Evolutionary conservation across 768 basidiomycete species (phyloP).

Genomic region (Tricholomella constricta): DNA sequence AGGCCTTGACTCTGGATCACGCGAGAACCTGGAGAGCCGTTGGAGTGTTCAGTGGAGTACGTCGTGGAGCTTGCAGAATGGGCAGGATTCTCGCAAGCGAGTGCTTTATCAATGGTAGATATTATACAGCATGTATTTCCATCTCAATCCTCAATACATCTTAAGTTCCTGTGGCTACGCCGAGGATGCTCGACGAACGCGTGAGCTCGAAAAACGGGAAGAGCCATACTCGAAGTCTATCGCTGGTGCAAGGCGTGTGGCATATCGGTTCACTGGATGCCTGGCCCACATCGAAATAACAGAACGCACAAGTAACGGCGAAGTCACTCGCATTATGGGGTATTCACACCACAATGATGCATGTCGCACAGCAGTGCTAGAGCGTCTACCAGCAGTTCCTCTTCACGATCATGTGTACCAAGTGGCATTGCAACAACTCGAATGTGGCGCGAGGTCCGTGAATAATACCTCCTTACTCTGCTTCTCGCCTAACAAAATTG

Average conservation of each 20-base stretch:
- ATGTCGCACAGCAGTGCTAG: conserved; percentile 21
- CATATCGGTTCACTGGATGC: conserved; percentile 30
- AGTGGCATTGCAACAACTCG: conserved; percentile 9
- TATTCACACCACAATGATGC: conserved; percentile 27
- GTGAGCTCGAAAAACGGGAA: not conserved
- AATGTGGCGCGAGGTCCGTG: conserved; percentile 14
- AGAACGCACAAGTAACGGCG: conserved; percentile 4
- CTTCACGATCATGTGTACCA: conserved; percentile 32
- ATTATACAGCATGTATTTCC: not conserved
- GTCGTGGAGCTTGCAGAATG: not conserved
- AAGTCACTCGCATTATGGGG: conserved; percentile 25
- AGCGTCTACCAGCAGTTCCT: conserved; percentile 27
- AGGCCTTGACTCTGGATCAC: not conserved
- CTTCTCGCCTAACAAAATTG: no score
- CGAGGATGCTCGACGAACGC: not conserved
- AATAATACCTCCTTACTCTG: no score
- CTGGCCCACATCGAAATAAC: conserved; percentile 37
- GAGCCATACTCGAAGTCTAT: not conserved
- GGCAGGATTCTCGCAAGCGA: not conserved
- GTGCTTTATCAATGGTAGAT: not conserved
- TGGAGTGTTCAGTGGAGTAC: not conserved
- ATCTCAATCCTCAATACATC: not conserved
- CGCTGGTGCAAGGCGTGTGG: not conserved
- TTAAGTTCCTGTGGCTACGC: not conserved
- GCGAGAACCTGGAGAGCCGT: not conserved